Evolutionary conservation across 805 yeast genomes (phyloP), one percentile per base, ranked within the genome.

Genomic region (Clavispora phyllophila): DNA sequence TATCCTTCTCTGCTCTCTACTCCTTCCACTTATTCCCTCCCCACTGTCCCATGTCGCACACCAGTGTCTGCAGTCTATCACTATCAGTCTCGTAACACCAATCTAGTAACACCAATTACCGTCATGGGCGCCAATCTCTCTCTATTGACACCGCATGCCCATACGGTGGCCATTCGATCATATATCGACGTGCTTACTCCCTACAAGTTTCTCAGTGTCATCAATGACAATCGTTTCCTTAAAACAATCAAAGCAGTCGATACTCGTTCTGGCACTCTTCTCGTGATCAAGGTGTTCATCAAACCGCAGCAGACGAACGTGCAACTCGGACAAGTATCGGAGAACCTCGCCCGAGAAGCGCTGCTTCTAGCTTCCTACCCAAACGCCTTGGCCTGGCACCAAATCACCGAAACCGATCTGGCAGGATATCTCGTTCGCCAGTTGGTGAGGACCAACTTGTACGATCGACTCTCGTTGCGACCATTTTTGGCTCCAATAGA

Each of bases 401-500:
- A 81, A 42, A 69, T 93, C 31, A 72, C 89, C 10, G 96, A 90
- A 55, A 87, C 96, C 0, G 95, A 85, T 41, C 71, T 97, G 36
- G 98, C 98, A 0, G 96, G 93, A 0, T 93, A 91, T 65, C 61
- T 91, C 36, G 79, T 91, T 38, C 76, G 99, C 41, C 97, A 91
- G 48, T 81, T 78, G 66, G 68, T 87, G 47, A 76, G 82, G 52
- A 80, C 84, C 39, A 90, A 86, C 55, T 66, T 90, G n/a, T 89
- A 89, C 58, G 98, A 93, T 57, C 68, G 97, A 46, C 70, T 93
- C 32, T 72, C 95, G 36, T 79, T 90, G 6, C 70, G 98, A 33
- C 99, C 98, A 1, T 91, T 90, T 60, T 66, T 91, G 37, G 90
- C 84, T 50, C 72, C 76, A 3, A 73, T 84, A 29, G 98, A 93